phyloP scores from a whole-genome alignment of 768 basidiomycete genomes.

The Serendipita indica region DNA sequence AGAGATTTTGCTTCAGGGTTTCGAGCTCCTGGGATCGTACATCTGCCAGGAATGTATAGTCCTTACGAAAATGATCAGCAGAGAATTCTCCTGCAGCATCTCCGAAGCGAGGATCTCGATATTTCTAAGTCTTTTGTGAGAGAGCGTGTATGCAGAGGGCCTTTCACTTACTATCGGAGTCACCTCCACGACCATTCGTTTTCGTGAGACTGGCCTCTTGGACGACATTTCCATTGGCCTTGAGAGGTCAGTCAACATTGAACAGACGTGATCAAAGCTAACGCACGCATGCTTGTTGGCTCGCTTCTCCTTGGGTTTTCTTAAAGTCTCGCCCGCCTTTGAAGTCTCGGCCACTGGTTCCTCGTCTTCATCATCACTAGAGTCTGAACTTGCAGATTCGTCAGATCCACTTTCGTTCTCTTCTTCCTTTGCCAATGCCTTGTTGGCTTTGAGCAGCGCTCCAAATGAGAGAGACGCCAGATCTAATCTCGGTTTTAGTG shows the following conservation, averaged over 20 bases:
- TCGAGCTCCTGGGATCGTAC: conserved; percentile 49
- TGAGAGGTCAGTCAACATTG: conserved; percentile 9
- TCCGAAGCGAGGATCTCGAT: conserved; percentile 79
- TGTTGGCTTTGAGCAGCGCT: conserved; percentile 48
- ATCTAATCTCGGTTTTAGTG: conserved; percentile 25
- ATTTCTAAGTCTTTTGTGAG: conserved; percentile 31
- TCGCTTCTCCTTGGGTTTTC: conserved; percentile 22
- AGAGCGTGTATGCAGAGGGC: not conserved
- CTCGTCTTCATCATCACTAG: conserved; percentile 22
- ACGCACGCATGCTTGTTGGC: conserved; percentile 78
- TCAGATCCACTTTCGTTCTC: conserved; percentile 23
- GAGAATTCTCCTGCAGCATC: conserved; percentile 56
- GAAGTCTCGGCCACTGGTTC: conserved; percentile 19
- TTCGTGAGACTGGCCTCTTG: conserved; percentile 68
- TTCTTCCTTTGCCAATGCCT: conserved; percentile 26
- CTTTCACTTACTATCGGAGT: conserved; percentile 39
- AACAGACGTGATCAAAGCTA: not conserved
- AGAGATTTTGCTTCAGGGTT: conserved; percentile 48
- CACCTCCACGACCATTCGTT: conserved; percentile 52
- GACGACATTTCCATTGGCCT: conserved; percentile 76
- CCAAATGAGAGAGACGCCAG: conserved; percentile 48
- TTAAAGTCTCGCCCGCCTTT: conserved; percentile 14
- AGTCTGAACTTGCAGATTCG: conserved; percentile 25
- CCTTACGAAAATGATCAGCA: conserved; percentile 43
- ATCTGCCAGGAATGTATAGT: conserved; percentile 61